A percentile compares a stretch with the other conserved stretches of the same genome.
Conservation (phyloP, 495 filamentous ascomycete genomes). For the Aspergillus avenaceus region DNA sequence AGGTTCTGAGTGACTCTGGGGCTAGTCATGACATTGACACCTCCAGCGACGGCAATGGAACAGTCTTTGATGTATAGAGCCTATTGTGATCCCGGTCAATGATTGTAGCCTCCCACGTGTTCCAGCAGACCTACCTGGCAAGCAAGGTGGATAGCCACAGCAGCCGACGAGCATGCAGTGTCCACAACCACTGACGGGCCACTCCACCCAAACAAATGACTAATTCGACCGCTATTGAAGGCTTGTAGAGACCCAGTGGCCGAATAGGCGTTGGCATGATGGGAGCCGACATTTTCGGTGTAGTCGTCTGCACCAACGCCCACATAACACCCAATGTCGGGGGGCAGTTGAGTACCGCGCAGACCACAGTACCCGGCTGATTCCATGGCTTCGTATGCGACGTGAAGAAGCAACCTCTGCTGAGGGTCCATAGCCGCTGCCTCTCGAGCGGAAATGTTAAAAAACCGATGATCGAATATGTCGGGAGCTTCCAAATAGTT, state of each 20-base stretch:
- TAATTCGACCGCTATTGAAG: constrained; percentile 28
- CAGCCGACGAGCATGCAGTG: constrained; percentile 34
- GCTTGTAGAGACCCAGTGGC: constrained; percentile 24
- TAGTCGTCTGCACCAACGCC: constrained; percentile 30
- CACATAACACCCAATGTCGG: constrained; percentile 29
- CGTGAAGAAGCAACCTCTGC: constrained; percentile 41
- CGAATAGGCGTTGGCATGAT: constrained; percentile 30
- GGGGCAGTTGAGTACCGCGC: neutral
- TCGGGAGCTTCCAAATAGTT: constrained; percentile 28
- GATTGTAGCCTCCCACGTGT: neutral
- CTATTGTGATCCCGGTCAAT: too few species aligned
- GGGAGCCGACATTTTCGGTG: constrained; percentile 26
- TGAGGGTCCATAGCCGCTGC: constrained; percentile 45
- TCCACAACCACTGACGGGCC: constrained; percentile 32
- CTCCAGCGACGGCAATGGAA: constrained; percentile 21
- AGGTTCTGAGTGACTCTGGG: constrained; percentile 20
- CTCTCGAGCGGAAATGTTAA: constrained; percentile 36
- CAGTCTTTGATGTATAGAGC: constrained; percentile 10
- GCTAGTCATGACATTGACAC: constrained; percentile 30
- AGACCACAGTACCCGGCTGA: constrained; percentile 27
- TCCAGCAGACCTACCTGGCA: constrained; percentile 6
- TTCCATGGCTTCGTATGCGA: constrained; percentile 41
- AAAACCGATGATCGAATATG: constrained; percentile 45
- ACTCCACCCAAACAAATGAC: constrained; percentile 38
- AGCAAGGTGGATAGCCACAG: constrained; percentile 23